Percentiles rank a stretch among this genome's conserved stretches.
Evolutionary conservation across 441 rosid genomes (phyloP).

Genomic region (Populus trichocarpa): DNA sequence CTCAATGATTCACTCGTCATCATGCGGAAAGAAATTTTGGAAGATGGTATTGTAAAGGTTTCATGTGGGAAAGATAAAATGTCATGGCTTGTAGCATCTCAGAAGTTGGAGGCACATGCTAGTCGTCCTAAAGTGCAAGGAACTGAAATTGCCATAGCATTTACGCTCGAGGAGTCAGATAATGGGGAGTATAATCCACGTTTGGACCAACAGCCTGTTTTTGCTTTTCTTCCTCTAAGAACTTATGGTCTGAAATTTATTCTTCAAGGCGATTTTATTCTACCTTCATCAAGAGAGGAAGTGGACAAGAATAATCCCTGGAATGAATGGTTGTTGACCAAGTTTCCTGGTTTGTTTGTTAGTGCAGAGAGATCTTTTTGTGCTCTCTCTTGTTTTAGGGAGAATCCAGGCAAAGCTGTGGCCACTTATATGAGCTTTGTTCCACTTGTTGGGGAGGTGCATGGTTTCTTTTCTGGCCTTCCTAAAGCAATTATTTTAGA

Average conservation of each 20-base stretch:
- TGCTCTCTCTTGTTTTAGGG: conserved; percentile 79
- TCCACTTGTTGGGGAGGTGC: conserved; percentile 93
- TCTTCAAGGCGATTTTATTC: conserved; percentile 93
- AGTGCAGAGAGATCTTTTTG: conserved; percentile 66
- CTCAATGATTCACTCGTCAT: conserved; percentile 61
- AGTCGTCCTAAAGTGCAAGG: conserved; percentile 61
- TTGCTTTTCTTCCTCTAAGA: conserved; percentile 98
- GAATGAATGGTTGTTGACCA: conserved; percentile 93
- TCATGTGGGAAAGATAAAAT: conserved; percentile 68
- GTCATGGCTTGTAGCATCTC: conserved; percentile 95
- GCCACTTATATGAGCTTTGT: conserved; percentile 83
- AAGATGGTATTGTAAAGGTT: conserved; percentile 74
- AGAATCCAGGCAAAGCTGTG: conserved; percentile 78
- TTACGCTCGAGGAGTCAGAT: conserved; percentile 68
- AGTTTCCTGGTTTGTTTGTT: conserved; percentile 76
- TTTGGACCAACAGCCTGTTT: conserved; percentile 85
- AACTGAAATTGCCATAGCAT: conserved; percentile 87
- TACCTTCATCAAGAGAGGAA: conserved; percentile 98
- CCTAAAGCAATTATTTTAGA: conserved; percentile 74
- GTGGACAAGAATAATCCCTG: conserved; percentile 95
- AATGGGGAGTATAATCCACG: conserved; percentile 57
- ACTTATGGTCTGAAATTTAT: conserved; percentile 97
- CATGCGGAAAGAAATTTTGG: conserved; percentile 82
- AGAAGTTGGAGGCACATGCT: conserved; percentile 54
- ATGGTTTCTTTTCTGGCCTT: conserved; percentile 85